phyloP scores from a whole-genome alignment of 306 rosid genomes.

The Delonix regia region DNA sequence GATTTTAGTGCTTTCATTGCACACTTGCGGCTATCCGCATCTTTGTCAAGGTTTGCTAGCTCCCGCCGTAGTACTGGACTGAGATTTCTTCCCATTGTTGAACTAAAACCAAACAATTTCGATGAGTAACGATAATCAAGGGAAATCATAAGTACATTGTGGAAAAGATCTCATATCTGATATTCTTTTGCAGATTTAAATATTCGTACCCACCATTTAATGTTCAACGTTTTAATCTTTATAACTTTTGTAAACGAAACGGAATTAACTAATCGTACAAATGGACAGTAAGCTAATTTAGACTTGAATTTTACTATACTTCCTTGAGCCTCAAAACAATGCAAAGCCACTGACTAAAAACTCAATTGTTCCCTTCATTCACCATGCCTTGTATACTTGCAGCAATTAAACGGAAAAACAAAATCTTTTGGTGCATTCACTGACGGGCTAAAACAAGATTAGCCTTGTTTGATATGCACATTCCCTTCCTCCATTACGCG shows the following conservation, averaged over 20 bases:
- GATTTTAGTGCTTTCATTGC: constrained; percentile 78
- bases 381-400: neutral
- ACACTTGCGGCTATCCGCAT: constrained; percentile 74
- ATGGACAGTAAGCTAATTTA: neutral
- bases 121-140: neutral
- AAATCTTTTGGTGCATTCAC: constrained; percentile 8
- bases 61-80: constrained; percentile 61
- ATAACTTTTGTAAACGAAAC: constrained; percentile 3
- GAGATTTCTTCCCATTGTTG: constrained; percentile 60
- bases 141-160: neutral
- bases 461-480: neutral
- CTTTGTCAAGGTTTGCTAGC: constrained; percentile 79
- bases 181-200: neutral
- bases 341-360: neutral
- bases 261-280: neutral
- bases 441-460: neutral
- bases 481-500: neutral
- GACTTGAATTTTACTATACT: neutral
- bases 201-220: neutral
- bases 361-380: neutral
- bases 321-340: neutral
- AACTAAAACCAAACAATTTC: constrained; percentile 37
- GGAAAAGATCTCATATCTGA: neutral
- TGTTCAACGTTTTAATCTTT: neutral
- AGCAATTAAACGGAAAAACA: neutral